A percentile compares a stretch with the other conserved stretches of the same genome.
Conservation (phyloP, 768 basidiomycete species). For the Naganishia vishniacii region DNA sequence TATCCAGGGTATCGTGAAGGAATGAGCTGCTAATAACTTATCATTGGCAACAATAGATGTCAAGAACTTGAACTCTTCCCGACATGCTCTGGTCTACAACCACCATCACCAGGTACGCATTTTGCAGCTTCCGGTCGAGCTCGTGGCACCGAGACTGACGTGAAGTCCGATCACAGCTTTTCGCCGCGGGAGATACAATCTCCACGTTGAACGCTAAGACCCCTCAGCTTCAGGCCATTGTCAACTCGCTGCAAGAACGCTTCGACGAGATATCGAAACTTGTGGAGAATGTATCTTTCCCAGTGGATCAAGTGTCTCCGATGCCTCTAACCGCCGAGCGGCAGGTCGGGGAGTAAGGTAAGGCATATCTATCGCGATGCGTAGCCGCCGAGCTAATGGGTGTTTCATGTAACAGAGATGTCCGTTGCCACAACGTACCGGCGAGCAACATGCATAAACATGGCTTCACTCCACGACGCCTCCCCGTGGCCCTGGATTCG, state of each 20-base stretch:
- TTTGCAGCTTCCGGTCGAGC: background rate
- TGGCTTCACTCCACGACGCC: too few species aligned
- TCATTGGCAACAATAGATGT: too few species aligned
- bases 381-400: too few species aligned
- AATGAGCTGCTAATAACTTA: too few species aligned
- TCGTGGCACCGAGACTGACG: too few species aligned
- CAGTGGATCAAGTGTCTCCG: background rate
- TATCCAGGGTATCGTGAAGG: background rate
- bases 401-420: too few species aligned
- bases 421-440: too few species aligned
- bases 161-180: conserved; percentile 38
- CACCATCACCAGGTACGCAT: conserved; percentile 49
- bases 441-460: too few species aligned
- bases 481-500: too few species aligned
- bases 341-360: too few species aligned
- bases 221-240: conserved; percentile 44
- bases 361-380: too few species aligned
- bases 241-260: conserved; percentile 40
- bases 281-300: conserved; percentile 33
- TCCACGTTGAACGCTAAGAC: conserved; percentile 43
- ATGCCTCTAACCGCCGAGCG: too few species aligned
- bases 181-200: conserved; percentile 47
- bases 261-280: conserved; percentile 45
- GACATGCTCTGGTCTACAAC: conserved; percentile 46
- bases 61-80: conserved; percentile 39